Percentiles rank a stretch among this genome's conserved stretches.
Conservation (phyloP, 495 filamentous ascomycete genomes). For the Parmelia sp. region DNA sequence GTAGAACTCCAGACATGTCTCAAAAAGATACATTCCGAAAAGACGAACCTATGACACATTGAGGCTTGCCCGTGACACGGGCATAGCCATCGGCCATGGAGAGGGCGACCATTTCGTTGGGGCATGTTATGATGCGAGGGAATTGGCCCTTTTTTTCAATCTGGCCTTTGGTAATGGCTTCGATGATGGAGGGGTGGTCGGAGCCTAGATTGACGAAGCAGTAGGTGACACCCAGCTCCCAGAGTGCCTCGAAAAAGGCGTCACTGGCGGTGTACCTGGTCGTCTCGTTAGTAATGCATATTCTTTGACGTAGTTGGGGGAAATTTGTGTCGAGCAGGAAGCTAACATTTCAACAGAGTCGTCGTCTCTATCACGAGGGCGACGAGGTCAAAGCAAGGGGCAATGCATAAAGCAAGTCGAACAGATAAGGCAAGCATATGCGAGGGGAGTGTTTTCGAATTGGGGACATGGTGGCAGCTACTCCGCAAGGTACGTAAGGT, state of each 20-base stretch:
- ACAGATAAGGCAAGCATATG: not conserved
- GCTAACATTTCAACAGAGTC: not conserved
- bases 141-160: conserved; percentile 59
- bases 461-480: no score
- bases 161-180: conserved; percentile 91
- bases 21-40: no score
- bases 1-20: no score
- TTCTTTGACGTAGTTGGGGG: not conserved
- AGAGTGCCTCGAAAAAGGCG: conserved; percentile 93
- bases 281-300: not conserved
- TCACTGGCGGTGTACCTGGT: conserved; percentile 63
- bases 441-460: no score
- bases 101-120: conserved; percentile 97
- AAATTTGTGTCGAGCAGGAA: not conserved
- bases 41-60: conserved; percentile 94
- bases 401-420: not conserved
- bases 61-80: conserved; percentile 74
- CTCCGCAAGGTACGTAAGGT: no score
- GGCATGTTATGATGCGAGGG: conserved; percentile 85
- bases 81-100: conserved; percentile 97
- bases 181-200: conserved; percentile 89
- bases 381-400: not conserved
- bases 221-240: conserved; percentile 80
- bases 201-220: conserved; percentile 93
- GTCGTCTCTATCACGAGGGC: not conserved